These are phyloP conservation scores for Fusarium scirpi DNA, from an alignment of 2,329 filamentous ascomycete species.

Conservation along the genomic window DNA sequence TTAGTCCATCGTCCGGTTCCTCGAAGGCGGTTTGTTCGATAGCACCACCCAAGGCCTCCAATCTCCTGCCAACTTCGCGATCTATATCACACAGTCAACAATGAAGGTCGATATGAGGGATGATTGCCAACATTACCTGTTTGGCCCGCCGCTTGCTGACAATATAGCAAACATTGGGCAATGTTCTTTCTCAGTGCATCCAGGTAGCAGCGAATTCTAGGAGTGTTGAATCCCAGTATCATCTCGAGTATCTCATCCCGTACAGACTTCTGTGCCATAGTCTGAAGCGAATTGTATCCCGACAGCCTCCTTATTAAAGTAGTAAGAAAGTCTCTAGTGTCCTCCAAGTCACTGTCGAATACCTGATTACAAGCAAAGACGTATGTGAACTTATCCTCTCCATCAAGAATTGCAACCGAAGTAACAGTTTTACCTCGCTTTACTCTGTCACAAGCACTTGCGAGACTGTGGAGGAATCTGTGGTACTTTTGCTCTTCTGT, in stretches of 20 bases:
- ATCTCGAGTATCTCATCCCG: conserved; percentile 9
- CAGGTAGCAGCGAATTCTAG: conserved; percentile 36
- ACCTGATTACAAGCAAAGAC: conserved; percentile 50
- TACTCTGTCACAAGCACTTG: conserved; percentile 48
- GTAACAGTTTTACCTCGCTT: conserved; percentile 49
- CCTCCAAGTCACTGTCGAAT: neutral
- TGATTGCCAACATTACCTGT: neutral
- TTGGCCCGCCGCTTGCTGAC: neutral
- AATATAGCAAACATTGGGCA: conserved; percentile 26
- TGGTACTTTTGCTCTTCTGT: conserved; percentile 44
- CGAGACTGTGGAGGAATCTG: conserved; percentile 50
- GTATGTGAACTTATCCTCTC: conserved; percentile 46
- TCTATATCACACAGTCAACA: neutral
- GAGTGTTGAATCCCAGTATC: conserved; percentile 42
- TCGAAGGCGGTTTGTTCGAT: neutral
- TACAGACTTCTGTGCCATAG: fast-evolving
- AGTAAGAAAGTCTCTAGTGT: conserved; percentile 13
- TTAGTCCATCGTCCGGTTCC: neutral
- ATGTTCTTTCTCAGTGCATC: conserved; percentile 8
- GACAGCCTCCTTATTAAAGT: conserved; percentile 27
- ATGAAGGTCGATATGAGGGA: fast-evolving
- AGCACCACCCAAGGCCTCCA: neutral
- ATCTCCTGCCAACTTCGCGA: neutral
- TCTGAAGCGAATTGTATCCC: neutral
- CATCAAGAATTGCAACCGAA: conserved; percentile 47